phyloP scores from a whole-genome alignment of 1,284 basidiomycete species.

The Ustilago xerochloae region DNA sequence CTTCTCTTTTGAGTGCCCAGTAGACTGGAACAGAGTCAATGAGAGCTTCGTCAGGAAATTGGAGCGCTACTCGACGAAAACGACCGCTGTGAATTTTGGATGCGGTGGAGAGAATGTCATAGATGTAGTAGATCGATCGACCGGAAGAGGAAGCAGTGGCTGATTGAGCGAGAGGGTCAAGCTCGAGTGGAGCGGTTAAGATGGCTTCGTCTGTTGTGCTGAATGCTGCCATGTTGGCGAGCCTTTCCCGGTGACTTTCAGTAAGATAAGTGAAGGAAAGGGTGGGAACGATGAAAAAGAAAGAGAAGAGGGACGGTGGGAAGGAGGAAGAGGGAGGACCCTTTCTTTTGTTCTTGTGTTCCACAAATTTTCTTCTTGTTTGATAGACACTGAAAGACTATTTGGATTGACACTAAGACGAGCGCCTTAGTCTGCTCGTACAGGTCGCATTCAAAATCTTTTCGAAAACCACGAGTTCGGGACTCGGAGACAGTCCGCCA shows the following conservation, averaged over 20 bases:
- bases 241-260: background rate
- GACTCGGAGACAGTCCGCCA: no score
- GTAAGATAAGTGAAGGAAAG: background rate
- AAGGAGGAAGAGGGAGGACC: no score
- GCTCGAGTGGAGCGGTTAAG: constrained; percentile 53
- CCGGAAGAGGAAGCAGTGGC: constrained; percentile 56
- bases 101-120: constrained; percentile 57
- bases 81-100: constrained; percentile 25
- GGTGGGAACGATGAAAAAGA: background rate
- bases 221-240: constrained; percentile 45
- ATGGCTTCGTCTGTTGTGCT: constrained; percentile 63
- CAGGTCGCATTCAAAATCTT: no score
- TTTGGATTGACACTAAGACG: no score
- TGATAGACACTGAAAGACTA: no score
- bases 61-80: constrained; percentile 74
- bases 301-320: background rate
- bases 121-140: constrained; percentile 50
- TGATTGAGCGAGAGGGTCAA: constrained; percentile 51
- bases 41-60: constrained; percentile 94
- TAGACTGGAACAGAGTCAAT: constrained; percentile 89
- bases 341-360: no score
- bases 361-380: constrained; percentile 3
- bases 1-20: constrained; percentile 75
- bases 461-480: no score
- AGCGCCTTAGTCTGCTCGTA: no score